Base-by-base conservation (phyloP, 371 early-diverging fungal genomes). In the Homolaphlyctis polyrhiza region DNA sequence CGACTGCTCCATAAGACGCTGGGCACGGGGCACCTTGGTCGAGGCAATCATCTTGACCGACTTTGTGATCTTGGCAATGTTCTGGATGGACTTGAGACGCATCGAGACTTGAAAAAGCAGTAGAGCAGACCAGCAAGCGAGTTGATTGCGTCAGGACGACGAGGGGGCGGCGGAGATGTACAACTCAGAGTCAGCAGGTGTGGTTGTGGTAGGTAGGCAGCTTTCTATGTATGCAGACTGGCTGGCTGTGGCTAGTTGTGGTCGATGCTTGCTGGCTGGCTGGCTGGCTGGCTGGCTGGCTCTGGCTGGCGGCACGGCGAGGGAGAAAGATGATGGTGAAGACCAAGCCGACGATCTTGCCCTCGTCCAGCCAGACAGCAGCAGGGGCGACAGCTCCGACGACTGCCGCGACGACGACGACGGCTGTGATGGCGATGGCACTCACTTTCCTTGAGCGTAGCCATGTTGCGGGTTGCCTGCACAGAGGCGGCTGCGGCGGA, bases 21-120 rank as follows among this genome's bases (percentile, higher is more conserved):
- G 96, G 49, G 98, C 96, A 81, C 92, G 91, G 72, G 81, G 76
- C 74, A 96, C 90, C 87, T 98, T 98, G 81, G 98, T 97, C 50
- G 97, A 95, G 63, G 98, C 97, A 96, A 98, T 98, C 97, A 98
- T 97, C 87, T 98, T 98, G 96, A 97, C 96, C 63, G 97, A 97
- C 82, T 96, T 95, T 63, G 98, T 98, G 79, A 98, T 97, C 86
- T 98, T 98, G 73, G 89, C 93, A 81, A 96, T 98, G 89, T 94
- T 96, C 71, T 88, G 86, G 67, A 98, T 89, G 67, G 97, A 93
- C 87, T 96, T 95, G 78, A 96, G 82, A 70, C 98, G 96, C 68
- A 89, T 78, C 76, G 94, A 94, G 81, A 96, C 95, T 95, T 57
- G n/a, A n/a, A n/a, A n/a, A n/a, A n/a, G n/a, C n/a, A n/a, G n/a